phyloP scores from a whole-genome alignment of 495 filamentous ascomycete genomes.

The Penicillium coprophilum region DNA sequence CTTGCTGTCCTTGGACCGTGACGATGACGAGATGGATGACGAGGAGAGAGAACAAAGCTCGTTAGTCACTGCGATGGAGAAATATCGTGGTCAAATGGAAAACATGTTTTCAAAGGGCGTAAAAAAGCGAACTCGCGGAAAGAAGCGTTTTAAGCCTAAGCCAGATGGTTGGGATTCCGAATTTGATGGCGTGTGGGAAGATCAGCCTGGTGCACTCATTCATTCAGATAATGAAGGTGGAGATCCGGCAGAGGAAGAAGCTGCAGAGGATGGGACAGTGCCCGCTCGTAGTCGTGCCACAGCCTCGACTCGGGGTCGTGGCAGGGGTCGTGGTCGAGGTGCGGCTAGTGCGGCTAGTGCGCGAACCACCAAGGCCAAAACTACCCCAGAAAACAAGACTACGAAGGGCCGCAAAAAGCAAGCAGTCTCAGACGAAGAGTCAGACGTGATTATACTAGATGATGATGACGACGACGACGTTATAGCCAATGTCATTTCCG shows the following conservation, averaged over 20 bases:
- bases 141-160: constrained; percentile 67
- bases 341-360: constrained; percentile 41
- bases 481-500: constrained; percentile 33
- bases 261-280: constrained; percentile 43
- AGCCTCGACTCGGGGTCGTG: constrained; percentile 48
- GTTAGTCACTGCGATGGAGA: constrained; percentile 69
- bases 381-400: constrained; percentile 35
- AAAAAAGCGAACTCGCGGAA: constrained; percentile 57
- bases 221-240: constrained; percentile 55
- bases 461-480: constrained; percentile 62
- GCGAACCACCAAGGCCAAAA: constrained; percentile 40
- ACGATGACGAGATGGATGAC: constrained; percentile 64
- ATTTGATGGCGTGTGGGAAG: constrained; percentile 79
- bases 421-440: constrained; percentile 56
- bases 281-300: constrained; percentile 22
- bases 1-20: constrained; percentile 62
- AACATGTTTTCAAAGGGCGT: constrained; percentile 67
- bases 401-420: constrained; percentile 40
- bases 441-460: constrained; percentile 64
- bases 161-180: constrained; percentile 87
- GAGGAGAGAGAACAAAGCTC: constrained; percentile 58
- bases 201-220: constrained; percentile 70
- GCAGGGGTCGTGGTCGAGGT: constrained; percentile 50
- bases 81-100: constrained; percentile 68
- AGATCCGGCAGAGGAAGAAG: constrained; percentile 45